Base-by-base conservation (phyloP, 768 basidiomycete species). In the Boletus rufocinnamomeus region DNA sequence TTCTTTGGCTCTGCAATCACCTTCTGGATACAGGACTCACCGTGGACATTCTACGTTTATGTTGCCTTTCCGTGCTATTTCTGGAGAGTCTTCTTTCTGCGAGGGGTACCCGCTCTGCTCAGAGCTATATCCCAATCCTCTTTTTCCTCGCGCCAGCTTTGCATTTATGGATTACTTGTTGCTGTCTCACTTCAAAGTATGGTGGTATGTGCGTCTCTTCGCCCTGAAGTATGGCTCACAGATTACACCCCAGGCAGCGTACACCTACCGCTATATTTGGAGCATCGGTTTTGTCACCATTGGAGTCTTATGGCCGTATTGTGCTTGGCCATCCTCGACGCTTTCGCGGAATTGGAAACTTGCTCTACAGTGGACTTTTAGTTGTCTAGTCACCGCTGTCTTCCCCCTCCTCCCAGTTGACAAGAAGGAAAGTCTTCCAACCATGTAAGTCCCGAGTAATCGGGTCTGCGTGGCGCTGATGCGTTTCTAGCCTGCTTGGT, bases 321-420 rank as follows among this genome's bases (percentile, higher is more conserved):
- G 66, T 8, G 66, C 76, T n/a, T 86, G 84, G 85, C 75, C 79
- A 0, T 58, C 69, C 4, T 66, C 70, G 13, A 62, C 73, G 38
- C 64, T 75, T 17, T 45, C 62, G 37, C 47, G 64, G 63, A 58
- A 74, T 17, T 37, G 62, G 73, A 49, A 49, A 8, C 65, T 79
- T 32, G 56, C 74, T 1, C 38, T 68, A 0, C 57, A 65, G 1
- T 92, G 88, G 88, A 64, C 68, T 2, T 21, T 66, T 17, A 75
- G 78, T 7, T 91, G 86, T 67, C 61, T 83, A 1, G 61, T 76
- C n/a, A 82, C 82, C 1, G 82, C 81, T 0, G 63, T 90, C 3
- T 94, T 93, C 65, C 91, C 91, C 0, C 68, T 89, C 28, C 77
- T 93, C 28, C 75, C 82, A 9, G 88, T 93, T 3, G 85, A 93